Percentiles rank a stretch among this genome's conserved stretches.
Conservation (phyloP, 2,329 filamentous ascomycete species). For the Colletotrichum karsti region DNA sequence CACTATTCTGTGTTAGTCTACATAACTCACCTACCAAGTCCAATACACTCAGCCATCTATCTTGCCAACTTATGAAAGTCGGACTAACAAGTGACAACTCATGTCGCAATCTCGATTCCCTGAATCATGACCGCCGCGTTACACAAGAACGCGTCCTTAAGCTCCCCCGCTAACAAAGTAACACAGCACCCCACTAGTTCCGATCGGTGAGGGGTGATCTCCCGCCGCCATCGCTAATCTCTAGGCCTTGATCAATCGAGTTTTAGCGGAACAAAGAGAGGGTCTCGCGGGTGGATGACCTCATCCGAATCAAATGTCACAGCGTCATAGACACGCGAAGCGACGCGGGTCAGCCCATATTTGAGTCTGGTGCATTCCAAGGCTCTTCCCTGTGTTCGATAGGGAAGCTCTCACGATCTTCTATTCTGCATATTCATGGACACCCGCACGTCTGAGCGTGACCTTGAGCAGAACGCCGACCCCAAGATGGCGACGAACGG, state of each 20-base stretch:
- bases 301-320: constrained; percentile 21
- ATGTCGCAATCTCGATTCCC: too few relatives aligned
- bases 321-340: constrained; percentile 26
- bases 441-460: not conserved
- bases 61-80: too few relatives aligned
- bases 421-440: not conserved
- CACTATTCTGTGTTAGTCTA: too few relatives aligned
- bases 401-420: not conserved
- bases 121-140: not conserved
- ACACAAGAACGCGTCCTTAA: not conserved
- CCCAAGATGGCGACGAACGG: constrained; percentile 23
- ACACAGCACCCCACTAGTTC: constrained; percentile 16
- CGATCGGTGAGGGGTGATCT: constrained; percentile 17
- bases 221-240: constrained; percentile 16
- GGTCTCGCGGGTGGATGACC: constrained; percentile 13
- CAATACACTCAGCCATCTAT: too few relatives aligned
- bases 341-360: constrained; percentile 4
- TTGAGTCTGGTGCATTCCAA: not conserved
- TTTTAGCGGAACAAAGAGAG: not conserved
- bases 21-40: too few relatives aligned
- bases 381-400: not conserved
- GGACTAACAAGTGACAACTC: too few relatives aligned
- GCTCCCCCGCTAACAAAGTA: not conserved
- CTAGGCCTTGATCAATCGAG: not conserved
- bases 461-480: constrained; percentile 20